Evolutionary conservation across 371 early-diverging fungal species (phyloP), one percentile per base, ranked within the genome.

Genomic region (Conidiobolus incongruus): DNA sequence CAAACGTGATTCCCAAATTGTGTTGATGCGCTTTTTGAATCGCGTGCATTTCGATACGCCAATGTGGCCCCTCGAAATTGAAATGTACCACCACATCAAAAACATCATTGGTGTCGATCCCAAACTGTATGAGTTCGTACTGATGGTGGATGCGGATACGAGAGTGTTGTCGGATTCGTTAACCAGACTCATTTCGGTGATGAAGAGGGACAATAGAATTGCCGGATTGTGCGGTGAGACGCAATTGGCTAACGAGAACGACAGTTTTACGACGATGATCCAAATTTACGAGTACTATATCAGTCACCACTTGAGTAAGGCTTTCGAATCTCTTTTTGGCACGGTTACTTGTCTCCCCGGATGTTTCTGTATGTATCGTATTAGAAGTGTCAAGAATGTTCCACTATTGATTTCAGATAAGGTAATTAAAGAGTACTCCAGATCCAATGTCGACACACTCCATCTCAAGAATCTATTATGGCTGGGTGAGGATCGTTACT

Each of bases 391-490:
- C 33, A 75, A 70, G 44, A 78, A 71, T 39, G 67, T 59, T 10
- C 69, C 63, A 40, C 59, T 61, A 4, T 64, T 70, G 38, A 78
- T 79, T 16, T 74, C 76, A 7, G 70, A 70, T 39, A 53, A 59
- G 26, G 73, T 77, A 15, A 65, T 99, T 47, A 60, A 70, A 39
- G 90, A 95, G 12, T 93, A 99, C 60, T 72, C 82, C 20, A 77
- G 83, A 44, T 88, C 84, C 61, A 62, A 76, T 24, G 94, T 94
- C 35, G 88, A 92, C 48, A 99, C 99, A 0, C 71, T 99, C 22
- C 99, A 99, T 64, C 75, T 75, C 66, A 97, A 81, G 68, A 93
- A 79, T 65, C 59, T 81, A 59, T 72, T 77, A 52, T 70, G 66
- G 22, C 63, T 85, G 30, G 86, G 86, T 37, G 86, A 85, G 58